phyloP scores from a whole-genome alignment of 352 stramenopile species.

The Phytophthora chlamydospora region DNA sequence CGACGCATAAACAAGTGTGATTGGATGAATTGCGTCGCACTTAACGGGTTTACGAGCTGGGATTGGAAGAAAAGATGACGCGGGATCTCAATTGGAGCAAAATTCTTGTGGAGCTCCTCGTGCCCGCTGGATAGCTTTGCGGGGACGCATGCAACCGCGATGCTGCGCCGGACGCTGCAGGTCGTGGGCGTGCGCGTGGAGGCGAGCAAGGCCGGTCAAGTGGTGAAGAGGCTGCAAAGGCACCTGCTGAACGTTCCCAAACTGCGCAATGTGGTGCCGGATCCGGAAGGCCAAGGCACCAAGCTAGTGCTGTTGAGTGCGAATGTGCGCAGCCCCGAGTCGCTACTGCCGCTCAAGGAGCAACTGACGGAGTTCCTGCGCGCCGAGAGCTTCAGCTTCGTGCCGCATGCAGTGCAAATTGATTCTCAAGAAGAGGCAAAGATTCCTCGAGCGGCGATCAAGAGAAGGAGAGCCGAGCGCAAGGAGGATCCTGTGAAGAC shows the following conservation, averaged over 20 bases:
- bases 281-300: constrained; percentile 39
- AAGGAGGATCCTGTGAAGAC: constrained; percentile 2
- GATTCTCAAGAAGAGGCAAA: constrained; percentile 28
- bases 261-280: constrained; percentile 66
- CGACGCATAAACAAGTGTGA: constrained; percentile 15
- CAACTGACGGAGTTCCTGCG: constrained; percentile 50
- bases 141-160: constrained; percentile 29
- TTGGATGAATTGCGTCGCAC: constrained; percentile 27
- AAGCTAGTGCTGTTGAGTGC: constrained; percentile 71
- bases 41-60: neutral
- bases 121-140: neutral
- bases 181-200: constrained; percentile 70
- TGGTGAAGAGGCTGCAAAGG: constrained; percentile 62
- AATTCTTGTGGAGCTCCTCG: constrained; percentile 25
- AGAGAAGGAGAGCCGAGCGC: neutral
- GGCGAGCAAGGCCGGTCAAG: constrained; percentile 67
- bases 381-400: constrained; percentile 50
- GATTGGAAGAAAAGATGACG: constrained; percentile 10
- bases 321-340: constrained; percentile 43
- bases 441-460: neutral
- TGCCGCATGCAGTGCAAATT: constrained; percentile 57
- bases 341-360: constrained; percentile 43
- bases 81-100: constrained; percentile 11
- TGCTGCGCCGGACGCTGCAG: constrained; percentile 60
- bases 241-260: constrained; percentile 63